These are phyloP conservation scores for Raphanus raphanistrum DNA, from an alignment of 345 rosid species.

Conservation along the genomic window DNA sequence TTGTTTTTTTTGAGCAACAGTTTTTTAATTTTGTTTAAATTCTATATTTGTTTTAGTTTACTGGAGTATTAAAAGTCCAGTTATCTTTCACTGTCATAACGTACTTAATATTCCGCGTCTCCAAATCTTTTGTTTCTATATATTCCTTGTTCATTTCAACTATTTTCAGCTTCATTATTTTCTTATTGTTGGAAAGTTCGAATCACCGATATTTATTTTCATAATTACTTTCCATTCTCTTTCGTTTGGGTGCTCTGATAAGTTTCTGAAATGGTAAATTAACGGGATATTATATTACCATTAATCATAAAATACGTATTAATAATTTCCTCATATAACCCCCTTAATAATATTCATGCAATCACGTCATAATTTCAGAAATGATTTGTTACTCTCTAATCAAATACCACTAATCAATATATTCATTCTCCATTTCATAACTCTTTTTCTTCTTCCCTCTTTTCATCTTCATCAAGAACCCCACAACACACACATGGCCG, in stretches of 20 bases:
- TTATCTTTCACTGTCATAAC: neutral
- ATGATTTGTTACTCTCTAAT: neutral
- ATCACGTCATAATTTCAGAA: constrained; percentile 24
- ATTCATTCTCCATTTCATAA: neutral
- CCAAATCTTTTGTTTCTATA: neutral
- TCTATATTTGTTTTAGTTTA: neutral
- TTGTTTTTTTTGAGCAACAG: neutral
- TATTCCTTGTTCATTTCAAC: neutral
- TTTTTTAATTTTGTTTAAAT: neutral
- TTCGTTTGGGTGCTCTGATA: neutral
- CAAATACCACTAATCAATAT: too few species aligned
- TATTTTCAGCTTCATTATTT: neutral
- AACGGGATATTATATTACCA: neutral
- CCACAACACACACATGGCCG: constrained; percentile 8
- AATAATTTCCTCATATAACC: neutral
- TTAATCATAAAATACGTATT: constrained; percentile 8
- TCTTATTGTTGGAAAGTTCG: neutral
- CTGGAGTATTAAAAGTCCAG: neutral
- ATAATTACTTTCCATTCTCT: neutral
- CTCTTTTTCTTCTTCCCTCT: neutral
- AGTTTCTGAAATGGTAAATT: neutral
- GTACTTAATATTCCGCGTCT: neutral
- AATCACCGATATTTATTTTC: neutral
- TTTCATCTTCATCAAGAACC: neutral
- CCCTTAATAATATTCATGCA: constrained; percentile 10